Conservation (phyloP, 257 asterid genomes). For the Solanum clarkiae region DNA sequence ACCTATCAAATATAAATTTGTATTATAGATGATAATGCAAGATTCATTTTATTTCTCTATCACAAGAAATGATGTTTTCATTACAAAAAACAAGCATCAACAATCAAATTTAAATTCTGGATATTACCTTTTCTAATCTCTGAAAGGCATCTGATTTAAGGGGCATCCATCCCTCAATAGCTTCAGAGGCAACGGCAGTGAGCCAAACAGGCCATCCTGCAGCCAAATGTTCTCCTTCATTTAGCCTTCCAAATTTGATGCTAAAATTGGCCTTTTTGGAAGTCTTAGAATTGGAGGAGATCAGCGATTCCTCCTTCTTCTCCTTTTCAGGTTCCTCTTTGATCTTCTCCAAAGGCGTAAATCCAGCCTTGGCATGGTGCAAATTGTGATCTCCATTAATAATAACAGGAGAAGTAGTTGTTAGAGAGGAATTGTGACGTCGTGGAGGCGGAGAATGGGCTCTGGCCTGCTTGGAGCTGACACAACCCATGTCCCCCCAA, state of each 20-base stretch:
- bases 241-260: conserved; percentile 56
- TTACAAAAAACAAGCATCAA: neutral
- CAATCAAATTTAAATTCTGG: neutral
- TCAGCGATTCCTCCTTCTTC: conserved; percentile 15
- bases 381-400: neutral
- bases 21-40: neutral
- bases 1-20: neutral
- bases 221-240: conserved; percentile 45
- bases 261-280: conserved; percentile 30
- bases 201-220: conserved; percentile 94
- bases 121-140: conserved; percentile 60
- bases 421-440: neutral
- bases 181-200: conserved; percentile 63
- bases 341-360: conserved; percentile 63
- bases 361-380: conserved; percentile 11
- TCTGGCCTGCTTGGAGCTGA: conserved; percentile 63
- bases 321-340: conserved; percentile 72
- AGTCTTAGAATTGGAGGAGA: conserved; percentile 18
- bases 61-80: neutral
- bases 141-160: conserved; percentile 48
- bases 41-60: neutral
- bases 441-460: conserved; percentile 9
- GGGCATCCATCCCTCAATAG: conserved; percentile 70
- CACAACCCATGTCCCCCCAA: conserved; percentile 84
- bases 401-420: neutral